Conservation (phyloP, 2,329 filamentous ascomycete genomes). For the Magnaporthiopsis poae region DNA sequence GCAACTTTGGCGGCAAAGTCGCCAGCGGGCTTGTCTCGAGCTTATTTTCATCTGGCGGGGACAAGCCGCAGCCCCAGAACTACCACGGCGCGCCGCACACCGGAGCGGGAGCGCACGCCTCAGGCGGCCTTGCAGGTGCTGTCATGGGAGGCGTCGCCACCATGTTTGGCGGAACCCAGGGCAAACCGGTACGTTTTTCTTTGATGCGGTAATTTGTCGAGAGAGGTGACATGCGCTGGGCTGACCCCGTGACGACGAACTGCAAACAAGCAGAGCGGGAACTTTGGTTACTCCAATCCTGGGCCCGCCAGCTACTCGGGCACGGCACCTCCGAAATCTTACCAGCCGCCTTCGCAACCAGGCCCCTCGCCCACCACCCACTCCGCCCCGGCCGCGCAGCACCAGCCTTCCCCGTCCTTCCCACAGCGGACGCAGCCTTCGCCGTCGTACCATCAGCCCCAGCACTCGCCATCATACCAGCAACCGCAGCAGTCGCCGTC, state of each 20-base stretch:
- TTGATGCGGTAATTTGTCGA: neutral
- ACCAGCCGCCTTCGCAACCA: slow-evolving; percentile 33
- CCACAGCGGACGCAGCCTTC: slow-evolving; percentile 17
- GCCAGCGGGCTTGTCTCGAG: slow-evolving; percentile 47
- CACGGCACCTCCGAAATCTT: slow-evolving; percentile 52
- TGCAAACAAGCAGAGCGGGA: slow-evolving; percentile 32
- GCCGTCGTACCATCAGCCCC: slow-evolving; percentile 14
- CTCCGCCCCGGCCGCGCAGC: slow-evolving; percentile 13
- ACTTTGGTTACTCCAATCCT: slow-evolving; percentile 54
- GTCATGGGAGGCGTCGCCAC: slow-evolving; percentile 46
- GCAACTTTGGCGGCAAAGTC: slow-evolving; percentile 38
- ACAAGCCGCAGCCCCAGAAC: slow-evolving; percentile 38
- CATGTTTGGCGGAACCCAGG: slow-evolving; percentile 39
- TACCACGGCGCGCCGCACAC: slow-evolving; percentile 39
- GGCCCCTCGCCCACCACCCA: slow-evolving; percentile 15
- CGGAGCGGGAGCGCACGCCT: slow-evolving; percentile 25
- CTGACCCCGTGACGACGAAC: neutral
- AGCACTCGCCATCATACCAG: slow-evolving; percentile 12
- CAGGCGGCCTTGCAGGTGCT: slow-evolving; percentile 39
- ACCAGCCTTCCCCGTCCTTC: slow-evolving; percentile 14
- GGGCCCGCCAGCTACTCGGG: slow-evolving; percentile 50
- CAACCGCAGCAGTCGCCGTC: slow-evolving; percentile 9
- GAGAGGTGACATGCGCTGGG: neutral
- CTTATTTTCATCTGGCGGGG: slow-evolving; percentile 38
- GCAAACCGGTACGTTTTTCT: slow-evolving; percentile 26